These are phyloP conservation scores for Venturia asperata DNA, from an alignment of 2,329 filamentous ascomycete genomes.

Conservation along the genomic window DNA sequence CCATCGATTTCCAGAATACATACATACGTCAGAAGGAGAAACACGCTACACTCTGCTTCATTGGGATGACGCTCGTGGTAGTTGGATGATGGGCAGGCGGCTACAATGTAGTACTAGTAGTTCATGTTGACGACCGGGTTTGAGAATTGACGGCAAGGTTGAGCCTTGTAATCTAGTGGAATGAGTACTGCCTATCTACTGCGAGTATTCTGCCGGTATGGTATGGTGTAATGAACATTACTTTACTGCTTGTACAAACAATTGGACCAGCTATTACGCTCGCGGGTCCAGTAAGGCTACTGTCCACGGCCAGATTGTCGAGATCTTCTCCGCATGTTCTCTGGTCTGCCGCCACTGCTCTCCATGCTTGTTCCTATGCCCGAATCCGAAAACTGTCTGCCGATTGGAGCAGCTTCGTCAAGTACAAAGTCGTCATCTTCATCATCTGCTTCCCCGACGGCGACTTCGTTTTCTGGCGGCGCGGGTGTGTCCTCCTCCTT, in stretches of 20 bases:
- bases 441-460: constrained; percentile 30
- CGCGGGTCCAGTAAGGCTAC: not conserved
- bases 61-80: not conserved
- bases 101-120: not conserved
- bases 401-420: constrained; percentile 26
- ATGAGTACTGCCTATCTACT: not conserved
- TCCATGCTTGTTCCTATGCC: constrained; percentile 45
- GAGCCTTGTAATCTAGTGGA: not conserved
- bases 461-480: constrained; percentile 20
- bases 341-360: constrained; percentile 25
- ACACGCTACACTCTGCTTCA: not conserved
- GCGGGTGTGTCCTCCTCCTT: constrained; percentile 29
- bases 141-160: not conserved
- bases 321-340: constrained; percentile 7
- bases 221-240: not conserved
- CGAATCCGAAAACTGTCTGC: constrained; percentile 31
- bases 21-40: no score
- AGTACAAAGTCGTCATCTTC: constrained; percentile 39
- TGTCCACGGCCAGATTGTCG: not conserved
- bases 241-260: not conserved
- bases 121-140: no score
- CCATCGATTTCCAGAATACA: no score
- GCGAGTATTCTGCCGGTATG: not conserved
- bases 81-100: not conserved
- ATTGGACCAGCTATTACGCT: not conserved